Evolutionary conservation across 2,329 filamentous ascomycete species (phyloP).

Genomic region (Pezicula carpinea): DNA sequence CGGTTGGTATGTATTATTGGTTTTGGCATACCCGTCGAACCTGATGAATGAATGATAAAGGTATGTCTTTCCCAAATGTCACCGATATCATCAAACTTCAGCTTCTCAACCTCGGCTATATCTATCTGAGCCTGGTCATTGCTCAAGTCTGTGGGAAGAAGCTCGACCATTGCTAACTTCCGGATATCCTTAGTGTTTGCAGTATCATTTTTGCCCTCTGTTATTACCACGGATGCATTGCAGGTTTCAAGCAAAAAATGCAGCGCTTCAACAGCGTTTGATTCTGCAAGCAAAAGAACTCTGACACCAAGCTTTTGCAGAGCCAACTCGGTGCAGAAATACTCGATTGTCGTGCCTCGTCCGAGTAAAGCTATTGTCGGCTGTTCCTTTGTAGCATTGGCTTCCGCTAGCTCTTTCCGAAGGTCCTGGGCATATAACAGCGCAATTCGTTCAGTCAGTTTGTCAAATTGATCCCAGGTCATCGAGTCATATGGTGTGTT

Average conservation of each 20-base stretch:
- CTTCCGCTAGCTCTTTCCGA: conserved; percentile 17
- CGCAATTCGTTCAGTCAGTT: conserved; percentile 20
- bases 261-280: conserved; percentile 23
- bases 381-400: conserved; percentile 20
- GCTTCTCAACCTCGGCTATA: conserved; percentile 13
- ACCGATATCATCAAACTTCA: conserved; percentile 23
- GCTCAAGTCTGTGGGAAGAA: conserved; percentile 7
- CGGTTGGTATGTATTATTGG: conserved; percentile 28
- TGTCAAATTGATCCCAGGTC: conserved; percentile 26
- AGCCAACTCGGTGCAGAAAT: conserved; percentile 27
- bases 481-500: conserved; percentile 18
- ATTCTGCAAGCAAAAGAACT: conserved; percentile 26
- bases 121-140: background rate
- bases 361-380: conserved; percentile 28
- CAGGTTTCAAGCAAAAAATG: conserved; percentile 25
- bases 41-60: conserved; percentile 28
- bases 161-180: conserved; percentile 20
- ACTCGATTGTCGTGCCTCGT: conserved; percentile 23
- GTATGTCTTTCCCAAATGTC: conserved; percentile 29
- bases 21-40: conserved; percentile 28
- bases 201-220: conserved; percentile 18
- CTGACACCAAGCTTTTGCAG: conserved; percentile 28
- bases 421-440: conserved; percentile 20
- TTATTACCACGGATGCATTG: conserved; percentile 24
- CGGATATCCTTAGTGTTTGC: conserved; percentile 15